Conservation (phyloP, 805 yeast genomes). For the Monosporozyma solicola region DNA sequence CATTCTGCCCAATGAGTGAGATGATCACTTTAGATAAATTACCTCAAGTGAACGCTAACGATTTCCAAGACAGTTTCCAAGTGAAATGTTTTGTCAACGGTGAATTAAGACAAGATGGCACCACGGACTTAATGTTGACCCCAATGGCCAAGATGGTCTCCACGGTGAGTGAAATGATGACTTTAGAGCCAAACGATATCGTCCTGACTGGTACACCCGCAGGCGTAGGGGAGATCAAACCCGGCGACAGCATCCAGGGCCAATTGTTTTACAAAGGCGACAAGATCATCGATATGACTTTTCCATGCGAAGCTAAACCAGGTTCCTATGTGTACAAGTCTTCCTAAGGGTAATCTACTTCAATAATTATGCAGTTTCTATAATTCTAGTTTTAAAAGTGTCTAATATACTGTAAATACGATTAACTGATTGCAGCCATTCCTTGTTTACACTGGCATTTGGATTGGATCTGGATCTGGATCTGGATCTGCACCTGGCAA, state of each 20-base stretch:
- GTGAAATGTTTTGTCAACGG: conserved; percentile 51
- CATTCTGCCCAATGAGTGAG: conserved; percentile 80
- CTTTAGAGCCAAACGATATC: conserved; percentile 82
- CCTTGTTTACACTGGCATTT: no score
- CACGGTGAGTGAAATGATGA: conserved; percentile 81
- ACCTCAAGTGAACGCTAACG: conserved; percentile 39
- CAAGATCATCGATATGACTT: conserved; percentile 39
- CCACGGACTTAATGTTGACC: conserved; percentile 78
- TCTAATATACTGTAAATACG: no score
- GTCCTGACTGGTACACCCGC: conserved; percentile 95
- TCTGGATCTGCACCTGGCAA: no score
- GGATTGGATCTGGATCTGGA: no score
- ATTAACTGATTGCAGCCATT: no score
- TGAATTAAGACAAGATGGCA: conserved; percentile 58
- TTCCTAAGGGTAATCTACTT: conserved; percentile 18
- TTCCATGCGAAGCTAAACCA: conserved; percentile 32
- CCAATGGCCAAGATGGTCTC: conserved; percentile 73
- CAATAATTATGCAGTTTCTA: no score
- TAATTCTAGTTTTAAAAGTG: no score
- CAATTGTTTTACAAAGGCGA: conserved; percentile 48
- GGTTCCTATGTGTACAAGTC: conserved; percentile 52
- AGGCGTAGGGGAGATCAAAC: conserved; percentile 79
- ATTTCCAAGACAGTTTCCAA: conserved; percentile 33
- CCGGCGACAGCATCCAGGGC: conserved; percentile 74
- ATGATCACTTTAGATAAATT: conserved; percentile 59